Conservation (phyloP, 2,329 filamentous ascomycete genomes). For the Calonectria ilicicola region DNA sequence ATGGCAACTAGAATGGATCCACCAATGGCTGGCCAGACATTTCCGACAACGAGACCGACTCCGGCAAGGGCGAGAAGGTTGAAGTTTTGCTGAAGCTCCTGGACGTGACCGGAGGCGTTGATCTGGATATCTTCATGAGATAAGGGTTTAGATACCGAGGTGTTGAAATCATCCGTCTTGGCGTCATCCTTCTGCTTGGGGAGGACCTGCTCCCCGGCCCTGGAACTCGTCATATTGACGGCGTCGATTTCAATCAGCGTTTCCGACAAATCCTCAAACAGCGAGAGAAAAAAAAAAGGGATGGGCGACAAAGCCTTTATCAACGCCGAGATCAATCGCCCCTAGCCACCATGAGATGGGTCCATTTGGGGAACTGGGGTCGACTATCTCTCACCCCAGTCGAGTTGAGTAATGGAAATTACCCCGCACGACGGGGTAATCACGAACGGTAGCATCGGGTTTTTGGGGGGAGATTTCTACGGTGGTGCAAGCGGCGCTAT, state of each 20-base stretch:
- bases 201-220: constrained; percentile 2
- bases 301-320: constrained; percentile 10
- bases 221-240: constrained; percentile 18
- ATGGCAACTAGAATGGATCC: constrained; percentile 62
- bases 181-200: constrained; percentile 27
- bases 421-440: constrained; percentile 36
- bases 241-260: not conserved
- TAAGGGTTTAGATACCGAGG: constrained; percentile 12
- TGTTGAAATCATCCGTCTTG: constrained; percentile 14
- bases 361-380: constrained; percentile 18
- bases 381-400: constrained; percentile 22
- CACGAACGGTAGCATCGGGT: not conserved
- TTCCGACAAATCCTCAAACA: not conserved
- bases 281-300: not conserved
- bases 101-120: constrained; percentile 56
- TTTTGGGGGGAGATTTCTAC: not conserved
- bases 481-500: not conserved
- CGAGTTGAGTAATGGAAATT: constrained; percentile 41
- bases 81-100: constrained; percentile 54
- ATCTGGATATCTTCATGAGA: constrained; percentile 33
- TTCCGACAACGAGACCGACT: constrained; percentile 56
- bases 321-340: not conserved
- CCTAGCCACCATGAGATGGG: not conserved
- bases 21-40: constrained; percentile 58
- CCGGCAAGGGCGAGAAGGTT: constrained; percentile 55